A percentile compares a stretch with the other conserved stretches of the same genome.
These are phyloP conservation scores for Russula griseocarnosa DNA, from an alignment of 768 basidiomycete genomes.

Conservation along the genomic window DNA sequence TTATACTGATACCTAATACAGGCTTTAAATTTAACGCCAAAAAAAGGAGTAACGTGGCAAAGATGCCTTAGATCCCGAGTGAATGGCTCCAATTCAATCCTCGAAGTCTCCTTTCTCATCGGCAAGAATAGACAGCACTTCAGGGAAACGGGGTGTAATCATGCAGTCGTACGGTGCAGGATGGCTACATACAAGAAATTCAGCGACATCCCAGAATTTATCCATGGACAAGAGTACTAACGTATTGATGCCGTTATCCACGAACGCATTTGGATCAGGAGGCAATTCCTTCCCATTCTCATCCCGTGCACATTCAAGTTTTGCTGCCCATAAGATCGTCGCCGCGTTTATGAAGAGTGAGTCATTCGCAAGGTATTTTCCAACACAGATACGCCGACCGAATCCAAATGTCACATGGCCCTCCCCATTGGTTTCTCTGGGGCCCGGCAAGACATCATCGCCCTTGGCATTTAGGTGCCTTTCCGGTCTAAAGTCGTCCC, in stretches of 20 bases:
- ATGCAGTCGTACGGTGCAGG: not conserved
- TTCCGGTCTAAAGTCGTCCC: constrained; percentile 28
- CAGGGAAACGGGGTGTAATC: constrained; percentile 6
- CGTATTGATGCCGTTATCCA: not conserved
- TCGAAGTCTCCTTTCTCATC: not conserved
- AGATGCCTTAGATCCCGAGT: no score
- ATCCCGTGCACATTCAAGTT: not conserved
- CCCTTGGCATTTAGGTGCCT: constrained; percentile 31
- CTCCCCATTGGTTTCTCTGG: constrained; percentile 33
- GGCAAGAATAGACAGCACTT: not conserved
- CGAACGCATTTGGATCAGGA: not conserved
- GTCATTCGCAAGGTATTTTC: constrained; percentile 28
- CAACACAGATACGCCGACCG: constrained; percentile 28
- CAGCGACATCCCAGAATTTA: not conserved
- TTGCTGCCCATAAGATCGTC: constrained; percentile 29
- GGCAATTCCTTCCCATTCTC: not conserved
- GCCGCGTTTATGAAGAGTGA: constrained; percentile 36
- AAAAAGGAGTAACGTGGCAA: no score
- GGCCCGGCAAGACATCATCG: constrained; percentile 11
- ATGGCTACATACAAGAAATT: not conserved
- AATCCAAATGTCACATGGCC: constrained; percentile 33
- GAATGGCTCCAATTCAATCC: no score
- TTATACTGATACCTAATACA: no score
- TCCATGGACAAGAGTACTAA: not conserved
- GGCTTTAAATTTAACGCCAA: no score